Evolutionary conservation across 202 grass and related monocot genomes (phyloP).

Genomic region (Schoenoplectus tabernaemontani): DNA sequence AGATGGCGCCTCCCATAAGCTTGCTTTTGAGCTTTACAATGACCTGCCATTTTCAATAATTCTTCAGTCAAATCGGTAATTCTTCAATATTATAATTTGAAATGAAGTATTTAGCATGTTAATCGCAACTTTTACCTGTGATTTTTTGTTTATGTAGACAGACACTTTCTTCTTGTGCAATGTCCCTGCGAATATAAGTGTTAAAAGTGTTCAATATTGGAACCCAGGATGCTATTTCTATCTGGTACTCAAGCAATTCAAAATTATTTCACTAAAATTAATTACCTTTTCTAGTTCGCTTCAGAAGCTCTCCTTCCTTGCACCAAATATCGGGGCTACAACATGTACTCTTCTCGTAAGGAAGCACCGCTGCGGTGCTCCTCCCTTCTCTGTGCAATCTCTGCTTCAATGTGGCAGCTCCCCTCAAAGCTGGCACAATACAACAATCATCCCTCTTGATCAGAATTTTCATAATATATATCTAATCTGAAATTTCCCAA

Average conservation of each 20-base stretch:
- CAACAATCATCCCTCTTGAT: not conserved
- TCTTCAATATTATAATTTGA: not conserved
- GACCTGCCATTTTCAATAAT: slow-evolving; percentile 38
- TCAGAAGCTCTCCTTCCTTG: slow-evolving; percentile 82
- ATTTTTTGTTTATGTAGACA: slow-evolving; percentile 72
- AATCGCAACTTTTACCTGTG: slow-evolving; percentile 27
- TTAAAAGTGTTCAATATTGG: not conserved
- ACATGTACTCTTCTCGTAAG: slow-evolving; percentile 56
- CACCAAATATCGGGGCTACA: slow-evolving; percentile 65
- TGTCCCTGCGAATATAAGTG: slow-evolving; percentile 28
- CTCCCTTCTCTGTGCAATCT: slow-evolving; percentile 54
- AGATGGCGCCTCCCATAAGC: slow-evolving; percentile 73
- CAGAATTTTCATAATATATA: not conserved
- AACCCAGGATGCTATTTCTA: not conserved
- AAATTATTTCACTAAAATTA: not conserved
- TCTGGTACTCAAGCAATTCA: not conserved
- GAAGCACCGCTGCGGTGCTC: slow-evolving; percentile 57
- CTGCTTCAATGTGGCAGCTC: slow-evolving; percentile 59
- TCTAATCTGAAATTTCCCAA: not conserved
- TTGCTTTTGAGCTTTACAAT: slow-evolving; percentile 96
- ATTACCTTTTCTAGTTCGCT: slow-evolving; percentile 54
- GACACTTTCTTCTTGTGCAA: slow-evolving; percentile 58
- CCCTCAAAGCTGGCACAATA: slow-evolving; percentile 49
- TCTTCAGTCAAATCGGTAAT: not conserved
- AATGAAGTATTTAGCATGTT: not conserved